Evolutionary conservation across 2,329 filamentous ascomycete species (phyloP).

Genomic region (Lecanoromycetidae sp.): DNA sequence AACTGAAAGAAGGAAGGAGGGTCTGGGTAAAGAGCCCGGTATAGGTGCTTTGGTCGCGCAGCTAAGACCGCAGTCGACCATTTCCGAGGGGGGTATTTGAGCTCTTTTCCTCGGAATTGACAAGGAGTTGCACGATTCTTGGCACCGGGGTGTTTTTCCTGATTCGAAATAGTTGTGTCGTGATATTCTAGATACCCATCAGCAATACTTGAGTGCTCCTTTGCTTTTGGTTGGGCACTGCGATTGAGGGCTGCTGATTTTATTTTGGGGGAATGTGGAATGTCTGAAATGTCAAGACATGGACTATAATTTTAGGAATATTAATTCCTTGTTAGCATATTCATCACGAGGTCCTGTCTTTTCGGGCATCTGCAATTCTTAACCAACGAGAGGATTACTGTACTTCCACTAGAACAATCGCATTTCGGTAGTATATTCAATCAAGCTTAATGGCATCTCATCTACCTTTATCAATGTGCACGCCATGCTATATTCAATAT

Average conservation of each 20-base stretch:
- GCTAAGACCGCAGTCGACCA: constrained; percentile 12
- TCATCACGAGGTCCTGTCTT: no score
- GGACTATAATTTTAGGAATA: no score
- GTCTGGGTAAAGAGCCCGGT: constrained; percentile 5
- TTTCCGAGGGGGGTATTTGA: constrained; percentile 9
- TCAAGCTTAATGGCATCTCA: no score
- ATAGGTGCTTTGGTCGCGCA: constrained; percentile 16
- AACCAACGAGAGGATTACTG: no score
- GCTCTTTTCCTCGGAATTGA: neutral
- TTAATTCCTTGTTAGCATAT: no score
- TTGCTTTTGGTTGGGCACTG: neutral
- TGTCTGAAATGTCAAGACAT: no score
- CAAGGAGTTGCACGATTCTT: neutral
- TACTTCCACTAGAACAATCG: no score
- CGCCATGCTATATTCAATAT: neutral
- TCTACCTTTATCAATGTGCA: neutral
- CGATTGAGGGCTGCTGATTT: neutral
- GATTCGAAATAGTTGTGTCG: no score
- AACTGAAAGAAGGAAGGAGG: constrained; percentile 29
- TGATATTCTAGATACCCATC: neutral
- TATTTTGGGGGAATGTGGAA: no score
- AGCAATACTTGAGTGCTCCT: neutral
- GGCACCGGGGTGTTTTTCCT: neutral
- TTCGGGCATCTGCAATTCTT: no score
- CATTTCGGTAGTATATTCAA: no score